Percentiles rank a stretch among this genome's conserved stretches.
Conservation (phyloP, 164 flowering plant genomes). For the Piper longum region DNA sequence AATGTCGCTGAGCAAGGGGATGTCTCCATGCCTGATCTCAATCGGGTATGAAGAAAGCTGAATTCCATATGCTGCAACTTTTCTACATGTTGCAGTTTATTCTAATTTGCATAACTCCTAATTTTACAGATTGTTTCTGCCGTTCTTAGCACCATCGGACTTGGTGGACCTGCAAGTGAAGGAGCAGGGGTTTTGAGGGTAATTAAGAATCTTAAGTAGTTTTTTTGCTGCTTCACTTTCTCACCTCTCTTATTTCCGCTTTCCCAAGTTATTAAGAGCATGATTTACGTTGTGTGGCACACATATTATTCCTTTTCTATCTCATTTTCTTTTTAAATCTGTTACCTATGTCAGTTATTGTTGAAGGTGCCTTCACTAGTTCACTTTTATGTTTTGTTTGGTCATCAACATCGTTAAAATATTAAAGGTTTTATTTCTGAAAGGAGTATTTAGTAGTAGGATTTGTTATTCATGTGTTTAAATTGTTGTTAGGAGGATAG, state of each 20-base stretch:
- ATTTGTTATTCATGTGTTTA: too few relatives aligned
- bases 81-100: background rate
- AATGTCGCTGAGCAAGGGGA: slow-evolving; percentile 71
- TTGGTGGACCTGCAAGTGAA: slow-evolving; percentile 33
- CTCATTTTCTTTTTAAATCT: too few relatives aligned
- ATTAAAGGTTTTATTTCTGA: too few relatives aligned
- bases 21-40: slow-evolving; percentile 52
- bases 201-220: slow-evolving; percentile 4
- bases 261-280: background rate
- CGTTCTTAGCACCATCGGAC: slow-evolving; percentile 67
- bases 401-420: too few relatives aligned
- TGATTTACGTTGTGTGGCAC: too few relatives aligned
- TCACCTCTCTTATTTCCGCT: background rate
- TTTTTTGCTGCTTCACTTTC: background rate
- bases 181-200: slow-evolving; percentile 38
- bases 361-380: too few relatives aligned
- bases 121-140: slow-evolving; percentile 58
- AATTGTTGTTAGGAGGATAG: too few relatives aligned
- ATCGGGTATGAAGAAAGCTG: slow-evolving; percentile 34
- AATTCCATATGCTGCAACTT: background rate
- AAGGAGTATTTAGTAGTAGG: too few relatives aligned
- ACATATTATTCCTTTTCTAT: too few relatives aligned
- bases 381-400: too few relatives aligned
- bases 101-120: slow-evolving; percentile 5
- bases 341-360: too few relatives aligned